These are phyloP conservation scores for Saccharomycopsis vini DNA, from an alignment of 805 yeast species.

Conservation along the genomic window DNA sequence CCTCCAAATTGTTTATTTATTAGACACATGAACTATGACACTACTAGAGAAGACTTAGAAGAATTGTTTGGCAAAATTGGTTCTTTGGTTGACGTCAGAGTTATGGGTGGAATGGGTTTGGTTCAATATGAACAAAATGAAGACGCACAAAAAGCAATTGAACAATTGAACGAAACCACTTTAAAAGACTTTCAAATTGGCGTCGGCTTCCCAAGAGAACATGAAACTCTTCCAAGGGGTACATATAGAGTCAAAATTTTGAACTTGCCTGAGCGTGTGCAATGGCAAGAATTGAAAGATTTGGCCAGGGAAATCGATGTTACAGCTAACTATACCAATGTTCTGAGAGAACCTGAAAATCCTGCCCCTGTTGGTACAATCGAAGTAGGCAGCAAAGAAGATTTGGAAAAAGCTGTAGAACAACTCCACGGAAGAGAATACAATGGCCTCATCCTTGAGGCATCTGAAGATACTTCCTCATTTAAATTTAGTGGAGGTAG, in stretches of 20 bases:
- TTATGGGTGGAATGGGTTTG: conserved; percentile 81
- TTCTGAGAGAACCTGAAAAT: too few relatives aligned
- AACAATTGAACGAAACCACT: conserved; percentile 62
- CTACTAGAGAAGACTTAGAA: conserved; percentile 44
- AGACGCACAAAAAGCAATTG: conserved; percentile 66
- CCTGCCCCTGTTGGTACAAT: conserved; percentile 26
- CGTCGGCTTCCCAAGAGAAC: conserved; percentile 30
- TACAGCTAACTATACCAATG: conserved; percentile 20
- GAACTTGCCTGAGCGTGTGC: conserved; percentile 64
- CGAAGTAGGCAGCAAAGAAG: conserved; percentile 59
- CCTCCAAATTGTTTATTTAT: conserved; percentile 15
- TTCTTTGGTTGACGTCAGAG: conserved; percentile 55
- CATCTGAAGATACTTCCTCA: conserved; percentile 29
- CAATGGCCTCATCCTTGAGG: conserved; percentile 43
- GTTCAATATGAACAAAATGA: conserved; percentile 74
- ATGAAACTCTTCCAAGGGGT: conserved; percentile 40
- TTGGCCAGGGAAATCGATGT: conserved; percentile 58
- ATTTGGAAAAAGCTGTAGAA: conserved; percentile 64
- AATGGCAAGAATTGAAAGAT: conserved; percentile 89
- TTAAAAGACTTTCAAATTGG: conserved; percentile 46
- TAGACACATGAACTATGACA: conserved; percentile 16
- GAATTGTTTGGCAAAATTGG: conserved; percentile 62
- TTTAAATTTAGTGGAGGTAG: conserved; percentile 26
- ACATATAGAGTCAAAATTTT: conserved; percentile 63
- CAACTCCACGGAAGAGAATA: conserved; percentile 63